Base-by-base conservation (phyloP, 192 early-diverging fungal genomes). In the Gaertneriomyces semiglobifer region DNA sequence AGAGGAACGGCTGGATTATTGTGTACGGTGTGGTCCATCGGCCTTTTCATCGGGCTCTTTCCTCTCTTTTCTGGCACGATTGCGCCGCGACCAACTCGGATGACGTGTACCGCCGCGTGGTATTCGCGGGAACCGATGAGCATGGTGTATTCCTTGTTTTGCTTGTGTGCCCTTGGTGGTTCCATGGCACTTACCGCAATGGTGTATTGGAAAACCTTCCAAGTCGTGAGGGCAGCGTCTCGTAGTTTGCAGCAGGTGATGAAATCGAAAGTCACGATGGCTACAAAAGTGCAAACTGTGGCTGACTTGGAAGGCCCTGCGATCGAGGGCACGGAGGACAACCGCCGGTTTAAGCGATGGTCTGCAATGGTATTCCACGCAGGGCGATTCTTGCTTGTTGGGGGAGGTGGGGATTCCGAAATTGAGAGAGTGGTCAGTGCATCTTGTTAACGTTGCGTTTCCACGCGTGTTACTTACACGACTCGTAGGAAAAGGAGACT, bases 181-280 rank as follows among this genome's bases (percentile, higher is more conserved):
- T 0, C 18, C 12, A 50, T 50, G 11, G 11, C 12, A 12, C 48
- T 50, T 2, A 50, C 48, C 11, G 11, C 12, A n/a, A n/a, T 50
- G 48, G 48, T 50, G 12, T 50, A 50, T 50, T 50, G 48, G 48
- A 50, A 18, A 50, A 50, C 48, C 11, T 50, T 50, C 3, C 48
- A 18, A 18, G 48, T 50, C 12, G 48, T 50, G 48, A 50, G 48
- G 3, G 48, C 11, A 50, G 48, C 18, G 48, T 50, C 48, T 50
- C 48, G 48, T 18, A 50, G 18, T 50, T 18, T 50, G 18, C 48
- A 50, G 12, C 12, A 50, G 11, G 48, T 50, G 48, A 50, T 50
- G 48, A 50, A 50, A 18, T 50, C 48, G 48, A 50, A 18, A 18
- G 12, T 50, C 48, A 18, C 48, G 48, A 0, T 18, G 48, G 18